Conservation (phyloP, 805 yeast species). For the Maudiozyma saulgeensis region DNA sequence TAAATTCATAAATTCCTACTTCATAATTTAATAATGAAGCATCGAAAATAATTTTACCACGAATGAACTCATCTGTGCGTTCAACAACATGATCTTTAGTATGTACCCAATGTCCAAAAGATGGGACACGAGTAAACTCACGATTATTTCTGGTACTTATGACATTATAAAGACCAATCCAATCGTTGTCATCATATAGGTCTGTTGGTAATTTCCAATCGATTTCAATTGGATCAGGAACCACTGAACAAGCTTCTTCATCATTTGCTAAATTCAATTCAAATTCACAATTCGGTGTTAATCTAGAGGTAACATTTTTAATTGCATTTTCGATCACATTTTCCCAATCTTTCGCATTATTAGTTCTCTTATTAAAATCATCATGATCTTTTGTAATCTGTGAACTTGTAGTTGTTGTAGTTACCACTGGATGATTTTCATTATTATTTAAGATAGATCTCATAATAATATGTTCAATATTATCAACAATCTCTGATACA, state of each 20-base stretch:
- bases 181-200: constrained; percentile 43
- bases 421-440: neutral
- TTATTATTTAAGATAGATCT: constrained; percentile 6
- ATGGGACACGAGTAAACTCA: constrained; percentile 47
- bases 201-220: constrained; percentile 44
- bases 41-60: constrained; percentile 43
- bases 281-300: constrained; percentile 22
- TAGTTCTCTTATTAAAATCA: neutral
- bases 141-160: constrained; percentile 49
- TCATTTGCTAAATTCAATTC: constrained; percentile 20
- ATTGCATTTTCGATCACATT: constrained; percentile 14
- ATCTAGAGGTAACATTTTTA: constrained; percentile 11
- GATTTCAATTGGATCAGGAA: constrained; percentile 39
- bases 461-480: constrained; percentile 30
- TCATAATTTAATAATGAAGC: constrained; percentile 48
- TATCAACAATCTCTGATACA: constrained; percentile 31
- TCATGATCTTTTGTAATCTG: neutral
- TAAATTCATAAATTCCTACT: constrained; percentile 62
- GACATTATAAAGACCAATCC: constrained; percentile 70
- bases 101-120: constrained; percentile 59
- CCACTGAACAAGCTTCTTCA: constrained; percentile 24
- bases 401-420: neutral
- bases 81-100: constrained; percentile 20
- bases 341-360: constrained; percentile 12
- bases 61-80: constrained; percentile 13